Percentiles rank a stretch among this genome's conserved stretches.
These are phyloP conservation scores for Pythium phragmiticola DNA, from an alignment of 352 stramenopile genomes.

Conservation along the genomic window DNA sequence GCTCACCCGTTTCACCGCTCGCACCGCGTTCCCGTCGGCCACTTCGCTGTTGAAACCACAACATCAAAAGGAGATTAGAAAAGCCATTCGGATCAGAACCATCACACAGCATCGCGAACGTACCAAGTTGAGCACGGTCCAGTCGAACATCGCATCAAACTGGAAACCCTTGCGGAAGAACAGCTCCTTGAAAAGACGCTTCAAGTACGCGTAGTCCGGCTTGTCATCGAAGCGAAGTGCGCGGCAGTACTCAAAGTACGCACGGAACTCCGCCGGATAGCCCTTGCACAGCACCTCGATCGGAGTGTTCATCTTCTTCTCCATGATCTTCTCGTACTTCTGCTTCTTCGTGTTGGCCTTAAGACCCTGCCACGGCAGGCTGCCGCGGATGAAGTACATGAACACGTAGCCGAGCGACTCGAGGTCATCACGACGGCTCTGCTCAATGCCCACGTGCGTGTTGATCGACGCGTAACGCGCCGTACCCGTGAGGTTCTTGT, in stretches of 20 bases:
- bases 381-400: conserved; percentile 94
- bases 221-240: conserved; percentile 88
- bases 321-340: conserved; percentile 99
- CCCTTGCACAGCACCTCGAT: conserved; percentile 93
- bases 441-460: conserved; percentile 98
- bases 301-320: conserved; percentile 97
- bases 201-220: conserved; percentile 88
- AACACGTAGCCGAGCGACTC: conserved; percentile 96
- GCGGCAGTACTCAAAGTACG: conserved; percentile 95
- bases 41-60: conserved; percentile 35
- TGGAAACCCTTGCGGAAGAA: conserved; percentile 99
- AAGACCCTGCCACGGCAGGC: conserved; percentile 97
- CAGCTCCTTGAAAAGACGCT: conserved; percentile 98
- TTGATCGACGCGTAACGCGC: conserved; percentile 98
- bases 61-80: conserved; percentile 4
- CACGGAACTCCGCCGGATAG: conserved; percentile 95
- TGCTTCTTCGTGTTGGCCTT: conserved; percentile 95
- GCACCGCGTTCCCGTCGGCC: conserved; percentile 61
- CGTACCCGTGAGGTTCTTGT: conserved; percentile 94
- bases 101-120: conserved; percentile 10
- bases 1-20: conserved; percentile 59
- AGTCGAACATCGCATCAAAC: conserved; percentile 99
- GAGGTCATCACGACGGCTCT: conserved; percentile 96
- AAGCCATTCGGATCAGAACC: background rate
- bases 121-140: conserved; percentile 93